Percentiles rank a stretch among this genome's conserved stretches.
These are phyloP conservation scores for Blastobotrys apis DNA, from an alignment of 1,139 yeast genomes.

Conservation along the genomic window DNA sequence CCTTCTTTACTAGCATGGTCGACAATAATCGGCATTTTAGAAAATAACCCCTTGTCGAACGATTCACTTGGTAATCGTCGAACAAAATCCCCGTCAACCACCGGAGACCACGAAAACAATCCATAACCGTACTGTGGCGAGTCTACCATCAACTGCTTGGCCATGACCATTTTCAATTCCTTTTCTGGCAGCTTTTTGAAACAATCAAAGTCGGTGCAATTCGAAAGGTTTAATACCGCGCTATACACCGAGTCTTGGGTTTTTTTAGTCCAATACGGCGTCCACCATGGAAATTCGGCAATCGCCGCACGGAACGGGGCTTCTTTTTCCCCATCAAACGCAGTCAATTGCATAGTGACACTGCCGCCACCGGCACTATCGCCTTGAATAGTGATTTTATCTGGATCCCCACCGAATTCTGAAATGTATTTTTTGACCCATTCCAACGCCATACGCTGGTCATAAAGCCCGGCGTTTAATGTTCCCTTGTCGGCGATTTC, in stretches of 20 bases:
- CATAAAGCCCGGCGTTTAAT: slow-evolving; percentile 34
- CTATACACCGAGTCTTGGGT: neutral
- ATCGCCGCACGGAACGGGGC: slow-evolving; percentile 6
- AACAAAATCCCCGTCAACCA: neutral
- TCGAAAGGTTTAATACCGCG: neutral
- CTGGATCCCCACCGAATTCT: slow-evolving; percentile 40
- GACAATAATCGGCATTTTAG: neutral
- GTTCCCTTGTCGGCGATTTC: slow-evolving; percentile 28
- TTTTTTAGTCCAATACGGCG: neutral
- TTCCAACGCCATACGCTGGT: slow-evolving; percentile 36
- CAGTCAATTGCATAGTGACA: slow-evolving; percentile 30
- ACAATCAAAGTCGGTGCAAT: slow-evolving; percentile 1
- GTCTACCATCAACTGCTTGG: neutral
- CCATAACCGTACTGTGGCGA: neutral
- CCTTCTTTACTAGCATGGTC: neutral
- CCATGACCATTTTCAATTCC: neutral
- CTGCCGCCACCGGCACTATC: slow-evolving; percentile 40
- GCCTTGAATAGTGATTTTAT: slow-evolving; percentile 36
- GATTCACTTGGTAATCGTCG: neutral
- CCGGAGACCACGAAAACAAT: neutral
- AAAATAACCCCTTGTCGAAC: neutral
- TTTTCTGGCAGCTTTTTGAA: neutral
- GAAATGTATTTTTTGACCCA: slow-evolving; percentile 38
- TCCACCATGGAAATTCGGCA: slow-evolving; percentile 6
- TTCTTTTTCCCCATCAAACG: slow-evolving; percentile 25